These are phyloP conservation scores for Triangularia verruculosa DNA, from an alignment of 2,329 filamentous ascomycete genomes.

Conservation along the genomic window DNA sequence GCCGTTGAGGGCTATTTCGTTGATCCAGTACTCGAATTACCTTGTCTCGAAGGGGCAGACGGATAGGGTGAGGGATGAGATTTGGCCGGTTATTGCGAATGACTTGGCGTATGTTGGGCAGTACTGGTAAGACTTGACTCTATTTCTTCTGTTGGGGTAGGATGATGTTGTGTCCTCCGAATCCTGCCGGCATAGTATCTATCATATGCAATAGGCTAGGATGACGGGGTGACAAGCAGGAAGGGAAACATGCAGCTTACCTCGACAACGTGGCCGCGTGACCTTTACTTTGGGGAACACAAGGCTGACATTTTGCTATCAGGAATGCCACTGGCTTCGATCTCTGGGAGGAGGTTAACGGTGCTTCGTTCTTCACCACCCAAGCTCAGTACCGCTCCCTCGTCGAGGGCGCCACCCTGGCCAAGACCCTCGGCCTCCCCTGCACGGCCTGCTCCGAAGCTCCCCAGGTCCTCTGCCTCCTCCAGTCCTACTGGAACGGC, in stretches of 20 bases:
- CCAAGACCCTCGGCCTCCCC: conserved; percentile 45
- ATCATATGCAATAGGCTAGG: neutral
- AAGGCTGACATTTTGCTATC: neutral
- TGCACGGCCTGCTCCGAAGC: conserved; percentile 54
- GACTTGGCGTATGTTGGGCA: conserved; percentile 72
- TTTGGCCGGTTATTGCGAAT: conserved; percentile 73
- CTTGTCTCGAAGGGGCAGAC: conserved; percentile 63
- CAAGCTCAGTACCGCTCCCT: conserved; percentile 60
- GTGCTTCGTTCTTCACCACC: conserved; percentile 77
- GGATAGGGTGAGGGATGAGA: conserved; percentile 48
- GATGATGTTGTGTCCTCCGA: neutral
- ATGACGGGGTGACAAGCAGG: neutral
- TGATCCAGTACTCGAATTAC: conserved; percentile 71
- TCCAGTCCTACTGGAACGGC: conserved; percentile 59
- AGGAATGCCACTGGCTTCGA: conserved; percentile 64
- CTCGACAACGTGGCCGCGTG: neutral
- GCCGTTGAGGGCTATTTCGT: conserved; percentile 68
- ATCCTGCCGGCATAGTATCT: neutral
- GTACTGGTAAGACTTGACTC: conserved; percentile 52
- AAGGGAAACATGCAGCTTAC: neutral
- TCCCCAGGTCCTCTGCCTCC: conserved; percentile 67
- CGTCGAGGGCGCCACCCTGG: conserved; percentile 49
- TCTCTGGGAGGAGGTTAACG: conserved; percentile 77
- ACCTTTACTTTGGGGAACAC: neutral
- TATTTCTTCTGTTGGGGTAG: neutral